phyloP scores from a whole-genome alignment of 306 rosid species.

The Fagus sylvatica region DNA sequence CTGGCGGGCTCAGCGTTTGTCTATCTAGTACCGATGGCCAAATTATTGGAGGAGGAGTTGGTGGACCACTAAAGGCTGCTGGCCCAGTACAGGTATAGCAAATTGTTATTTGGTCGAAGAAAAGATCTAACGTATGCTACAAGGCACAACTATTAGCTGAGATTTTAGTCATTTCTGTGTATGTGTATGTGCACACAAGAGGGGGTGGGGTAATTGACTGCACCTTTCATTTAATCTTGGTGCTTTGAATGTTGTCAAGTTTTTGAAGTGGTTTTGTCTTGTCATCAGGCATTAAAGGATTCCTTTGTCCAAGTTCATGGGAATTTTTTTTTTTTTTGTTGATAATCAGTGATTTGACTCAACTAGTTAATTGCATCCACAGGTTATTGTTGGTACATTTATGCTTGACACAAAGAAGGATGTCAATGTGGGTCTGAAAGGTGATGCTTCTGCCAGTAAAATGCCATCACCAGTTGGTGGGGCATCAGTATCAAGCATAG shows the following conservation, averaged over 20 bases:
- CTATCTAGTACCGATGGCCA: conserved; percentile 81
- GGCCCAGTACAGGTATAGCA: conserved; percentile 93
- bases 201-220: not conserved
- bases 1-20: conserved; percentile 90
- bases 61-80: conserved; percentile 89
- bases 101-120: conserved; percentile 3
- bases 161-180: conserved; percentile 1
- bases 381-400: conserved; percentile 93
- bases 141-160: conserved; percentile 10
- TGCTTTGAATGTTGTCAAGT: conserved; percentile 5
- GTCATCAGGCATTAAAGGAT: conserved; percentile 1
- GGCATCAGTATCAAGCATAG: conserved; percentile 50
- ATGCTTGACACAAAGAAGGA: conserved; percentile 70
- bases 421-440: conserved; percentile 50
- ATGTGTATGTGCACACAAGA: not conserved
- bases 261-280: not conserved
- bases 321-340: not conserved
- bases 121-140: not conserved
- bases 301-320: not conserved
- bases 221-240: not conserved
- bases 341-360: not conserved
- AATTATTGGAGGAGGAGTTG: conserved; percentile 94
- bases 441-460: conserved; percentile 63
- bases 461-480: conserved; percentile 66
- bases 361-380: conserved; percentile 21